Conservation (phyloP, 495 filamentous ascomycete species). For the Patellaria atrata region DNA sequence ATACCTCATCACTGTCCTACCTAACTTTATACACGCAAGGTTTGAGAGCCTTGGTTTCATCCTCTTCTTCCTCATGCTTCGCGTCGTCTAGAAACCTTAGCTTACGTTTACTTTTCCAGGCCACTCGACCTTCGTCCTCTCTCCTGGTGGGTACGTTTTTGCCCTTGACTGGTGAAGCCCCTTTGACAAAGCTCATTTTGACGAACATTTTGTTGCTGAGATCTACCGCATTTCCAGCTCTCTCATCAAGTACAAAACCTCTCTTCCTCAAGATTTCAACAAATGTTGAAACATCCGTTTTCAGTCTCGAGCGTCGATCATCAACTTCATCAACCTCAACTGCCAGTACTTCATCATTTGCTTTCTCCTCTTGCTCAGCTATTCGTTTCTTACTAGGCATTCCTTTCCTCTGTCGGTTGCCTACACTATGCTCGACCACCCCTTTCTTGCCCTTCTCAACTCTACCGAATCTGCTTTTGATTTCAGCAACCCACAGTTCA, state of each 20-base stretch:
- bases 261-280: conserved; percentile 62
- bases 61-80: conserved; percentile 38
- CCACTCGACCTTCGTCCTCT: conserved; percentile 28
- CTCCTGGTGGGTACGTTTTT: conserved; percentile 47
- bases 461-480: conserved; percentile 76
- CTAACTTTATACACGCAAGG: conserved; percentile 94
- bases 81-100: conserved; percentile 26
- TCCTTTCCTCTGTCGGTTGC: conserved; percentile 38
- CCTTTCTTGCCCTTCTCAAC: conserved; percentile 36
- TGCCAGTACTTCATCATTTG: conserved; percentile 33
- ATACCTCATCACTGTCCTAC: conserved; percentile 27
- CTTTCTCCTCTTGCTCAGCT: conserved; percentile 29
- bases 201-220: conserved; percentile 96
- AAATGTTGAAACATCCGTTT: conserved; percentile 81
- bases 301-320: conserved; percentile 28
- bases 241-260: conserved; percentile 59
- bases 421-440: conserved; percentile 49
- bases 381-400: conserved; percentile 23
- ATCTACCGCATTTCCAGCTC: conserved; percentile 48
- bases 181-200: conserved; percentile 84
- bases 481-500: conserved; percentile 92
- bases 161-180: conserved; percentile 47
- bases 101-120: conserved; percentile 19
- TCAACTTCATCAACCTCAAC: conserved; percentile 35
- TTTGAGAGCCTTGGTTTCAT: conserved; percentile 57